A percentile compares a stretch with the other conserved stretches of the same genome.
Conservation (phyloP, 257 asterid genomes). For the Solanum pinnatisectum region DNA sequence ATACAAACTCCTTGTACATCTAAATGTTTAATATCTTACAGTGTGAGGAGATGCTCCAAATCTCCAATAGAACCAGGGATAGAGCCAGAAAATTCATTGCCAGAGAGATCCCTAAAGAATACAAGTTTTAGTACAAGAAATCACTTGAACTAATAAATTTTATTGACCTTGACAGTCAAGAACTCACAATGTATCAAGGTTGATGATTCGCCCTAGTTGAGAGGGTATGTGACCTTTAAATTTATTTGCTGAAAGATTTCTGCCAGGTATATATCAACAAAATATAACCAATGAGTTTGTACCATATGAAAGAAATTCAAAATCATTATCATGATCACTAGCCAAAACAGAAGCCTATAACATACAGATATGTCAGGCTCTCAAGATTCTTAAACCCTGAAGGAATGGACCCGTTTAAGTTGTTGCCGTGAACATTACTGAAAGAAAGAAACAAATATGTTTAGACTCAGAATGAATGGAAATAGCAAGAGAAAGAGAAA, state of each 20-base stretch:
- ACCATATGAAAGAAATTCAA: not conserved
- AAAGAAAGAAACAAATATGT: not conserved
- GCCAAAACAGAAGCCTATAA: not conserved
- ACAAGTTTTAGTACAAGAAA: not conserved
- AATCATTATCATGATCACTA: not conserved
- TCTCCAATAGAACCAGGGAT: constrained; percentile 88
- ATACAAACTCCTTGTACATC: not conserved
- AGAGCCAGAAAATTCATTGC: constrained; percentile 65
- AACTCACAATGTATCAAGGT: constrained; percentile 87
- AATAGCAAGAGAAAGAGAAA: not conserved
- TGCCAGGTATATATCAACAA: constrained; percentile 9
- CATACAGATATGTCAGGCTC: constrained; percentile 93
- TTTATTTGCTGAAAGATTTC: constrained; percentile 81
- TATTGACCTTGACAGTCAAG: not conserved
- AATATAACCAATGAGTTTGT: not conserved
- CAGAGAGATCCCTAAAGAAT: constrained; percentile 68
- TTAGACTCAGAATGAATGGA: not conserved
- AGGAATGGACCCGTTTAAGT: constrained; percentile 77
- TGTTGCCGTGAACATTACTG: constrained; percentile 90
- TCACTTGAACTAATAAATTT: not conserved
- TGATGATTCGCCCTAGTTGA: constrained; percentile 82
- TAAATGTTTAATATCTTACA: constrained; percentile 33
- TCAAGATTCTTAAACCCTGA: constrained; percentile 68
- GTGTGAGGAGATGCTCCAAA: constrained; percentile 88
- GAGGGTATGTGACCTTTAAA: constrained; percentile 61